Evolutionary conservation across 1,284 basidiomycete genomes (phyloP), one percentile per base, ranked within the genome.

Genomic region (Moesziomyces sp.): DNA sequence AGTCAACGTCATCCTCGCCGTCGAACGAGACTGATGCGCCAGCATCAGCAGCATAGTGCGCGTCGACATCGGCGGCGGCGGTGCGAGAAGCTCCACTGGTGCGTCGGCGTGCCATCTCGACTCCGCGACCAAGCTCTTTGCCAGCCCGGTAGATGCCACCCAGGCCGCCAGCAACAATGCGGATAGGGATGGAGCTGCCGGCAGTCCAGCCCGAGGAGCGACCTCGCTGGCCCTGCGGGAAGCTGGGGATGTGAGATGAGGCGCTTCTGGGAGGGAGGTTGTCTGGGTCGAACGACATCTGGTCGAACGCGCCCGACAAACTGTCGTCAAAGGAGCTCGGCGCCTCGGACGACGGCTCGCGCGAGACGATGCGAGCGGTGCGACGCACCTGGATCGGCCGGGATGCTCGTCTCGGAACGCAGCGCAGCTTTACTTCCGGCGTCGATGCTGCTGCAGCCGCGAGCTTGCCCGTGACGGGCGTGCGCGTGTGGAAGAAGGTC

Each of bases 121-220:
- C 71, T 14, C 70, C 65, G 40, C 69, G 70, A 19, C 74, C 59
- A 10, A 76, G 61, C 58, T 74, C 74, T 24, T 65, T 64, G 6
- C 74, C 66, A 2, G 69, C 74, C 5, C 65, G 59, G 24, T 68
- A 71, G 45, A 72, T 65, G 30, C 74, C 74, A 8, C 74, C 71
- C 2, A 72, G 59, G 8, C 74, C 63, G 18, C 69, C 69, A 5
- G 74, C 69, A 14, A 72, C 74, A 26, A 67, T 73, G 3, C 74
- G 69, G n/a, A 76, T 76, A 5, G 69, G 69, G 10, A 76, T 72
- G 52, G 66, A 65, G 46, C 74, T 64, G 26, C 66, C 66, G 2
- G 69, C 43, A 5, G 60, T 48, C 74, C 71, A 72, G 13, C 65
- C 65, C 5, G 58, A 53, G n/a, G 64, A 65, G 13, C 65, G 60